Evolutionary conservation across 768 basidiomycete genomes (phyloP), one percentile per base, ranked within the genome.

Genomic region (Trametes coccinea): DNA sequence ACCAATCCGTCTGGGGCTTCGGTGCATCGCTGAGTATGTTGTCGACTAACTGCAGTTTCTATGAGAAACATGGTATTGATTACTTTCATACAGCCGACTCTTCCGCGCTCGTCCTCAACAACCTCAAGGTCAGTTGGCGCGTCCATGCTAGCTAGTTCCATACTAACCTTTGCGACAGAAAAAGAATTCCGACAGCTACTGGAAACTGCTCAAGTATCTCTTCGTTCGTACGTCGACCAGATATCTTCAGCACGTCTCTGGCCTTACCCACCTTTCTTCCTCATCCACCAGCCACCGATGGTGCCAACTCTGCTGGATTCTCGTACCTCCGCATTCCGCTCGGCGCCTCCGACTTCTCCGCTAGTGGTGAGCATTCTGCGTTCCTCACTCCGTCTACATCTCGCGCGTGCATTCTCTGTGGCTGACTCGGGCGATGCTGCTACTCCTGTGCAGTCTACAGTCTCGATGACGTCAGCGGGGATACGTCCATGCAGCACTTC

Each of bases 291-390:
- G 81, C 85, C 14, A 80, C 82, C 1, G 84, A 91, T 69, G 85
- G 79, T 0, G 80, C 81, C 10, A 77, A 83, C 57, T 78, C 82
- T 5, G 89, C 90, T 30, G 90, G 89, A 1, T 73, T 92, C 53
- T 85, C 84, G 45, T 88, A 87, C 66, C 73, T 92, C 51, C 83
- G 90, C 9, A 77, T 91, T 41, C 82, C 89, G 0, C 78, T 92
- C 13, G 90, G 90, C 13, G 86, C 90, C 4, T 82, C 87, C 3
- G 90, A 91, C 72, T 91, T 91, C 68, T 89, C 90, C 10, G 74
- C 81, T 3, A 76, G 66, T 3, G 64, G 88, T 87, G 59, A 47
- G 79, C 57, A 27, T 22, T 5, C 39, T n/a, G 33, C 44, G 41
- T 45, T 45, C 41, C 22, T 44, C 49, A 5, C 8, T 41, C 30